Evolutionary conservation across 257 asterid genomes (phyloP).

Genomic region (Fraxinus excelsior): DNA sequence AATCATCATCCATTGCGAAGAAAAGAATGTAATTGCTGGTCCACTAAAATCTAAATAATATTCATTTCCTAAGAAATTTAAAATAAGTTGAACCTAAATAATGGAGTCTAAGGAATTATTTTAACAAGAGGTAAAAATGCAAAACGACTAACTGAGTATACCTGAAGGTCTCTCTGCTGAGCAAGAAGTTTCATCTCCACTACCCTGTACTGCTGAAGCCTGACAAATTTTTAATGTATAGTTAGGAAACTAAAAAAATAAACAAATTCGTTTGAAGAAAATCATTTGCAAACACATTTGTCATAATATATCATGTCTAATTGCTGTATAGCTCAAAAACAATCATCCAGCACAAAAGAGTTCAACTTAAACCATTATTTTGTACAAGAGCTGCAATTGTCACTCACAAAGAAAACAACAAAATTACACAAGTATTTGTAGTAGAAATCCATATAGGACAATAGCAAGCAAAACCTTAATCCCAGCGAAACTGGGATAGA

Average conservation of each 20-base stretch:
- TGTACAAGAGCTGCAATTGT: neutral
- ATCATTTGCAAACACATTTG: neutral
- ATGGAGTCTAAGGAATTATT: constrained; percentile 13
- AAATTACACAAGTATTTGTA: neutral
- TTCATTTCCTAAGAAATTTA: neutral
- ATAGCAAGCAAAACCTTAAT: neutral
- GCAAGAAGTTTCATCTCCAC: constrained; percentile 68
- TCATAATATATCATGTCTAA: neutral
- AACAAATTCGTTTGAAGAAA: neutral
- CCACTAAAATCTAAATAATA: neutral
- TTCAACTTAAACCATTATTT: neutral
- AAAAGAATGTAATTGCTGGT: neutral
- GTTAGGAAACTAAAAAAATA: neutral
- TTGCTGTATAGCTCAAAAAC: neutral
- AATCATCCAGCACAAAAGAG: neutral
- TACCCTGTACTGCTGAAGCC: constrained; percentile 62
- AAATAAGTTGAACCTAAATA: constrained; percentile 3
- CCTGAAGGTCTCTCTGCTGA: constrained; percentile 66
- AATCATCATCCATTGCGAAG: neutral
- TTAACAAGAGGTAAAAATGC: constrained; percentile 1
- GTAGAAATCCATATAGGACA: neutral
- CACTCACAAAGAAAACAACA: neutral
- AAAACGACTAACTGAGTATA: constrained; percentile 26
- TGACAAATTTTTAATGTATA: constrained; percentile 21
- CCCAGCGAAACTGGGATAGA: neutral